phyloP scores from a whole-genome alignment of 2,329 filamentous ascomycete species.

The Herpotrichia juniperi region DNA sequence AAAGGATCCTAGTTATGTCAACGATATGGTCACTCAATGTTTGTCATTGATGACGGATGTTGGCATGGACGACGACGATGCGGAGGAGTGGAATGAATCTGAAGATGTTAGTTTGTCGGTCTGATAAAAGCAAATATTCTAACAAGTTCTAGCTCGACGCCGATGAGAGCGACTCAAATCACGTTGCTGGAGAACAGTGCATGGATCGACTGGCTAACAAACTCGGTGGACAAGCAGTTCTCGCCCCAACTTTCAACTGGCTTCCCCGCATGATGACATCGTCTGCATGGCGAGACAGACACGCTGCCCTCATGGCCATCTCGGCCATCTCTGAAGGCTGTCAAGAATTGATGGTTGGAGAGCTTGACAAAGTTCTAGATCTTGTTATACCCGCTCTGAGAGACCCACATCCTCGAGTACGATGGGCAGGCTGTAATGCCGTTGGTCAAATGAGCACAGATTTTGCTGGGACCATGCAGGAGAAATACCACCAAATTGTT shows the following conservation, averaged over 20 bases:
- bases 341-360: slow-evolving; percentile 91
- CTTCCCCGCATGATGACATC: slow-evolving; percentile 97
- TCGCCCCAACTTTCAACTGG: slow-evolving; percentile 95
- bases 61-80: slow-evolving; percentile 92
- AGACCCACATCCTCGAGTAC: slow-evolving; percentile 89
- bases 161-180: slow-evolving; percentile 95
- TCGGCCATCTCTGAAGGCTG: slow-evolving; percentile 98
- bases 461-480: slow-evolving; percentile 97
- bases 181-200: slow-evolving; percentile 96
- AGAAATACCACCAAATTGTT: slow-evolving; percentile 87
- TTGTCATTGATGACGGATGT: slow-evolving; percentile 98
- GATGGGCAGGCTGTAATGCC: slow-evolving; percentile 97
- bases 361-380: slow-evolving; percentile 91
- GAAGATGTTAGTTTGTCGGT: slow-evolving; percentile 73
- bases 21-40: slow-evolving; percentile 98
- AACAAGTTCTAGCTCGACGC: slow-evolving; percentile 72
- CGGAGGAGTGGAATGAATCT: slow-evolving; percentile 87
- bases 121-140: slow-evolving; percentile 5
- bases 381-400: slow-evolving; percentile 91
- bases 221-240: slow-evolving; percentile 88
- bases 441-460: slow-evolving; percentile 99
- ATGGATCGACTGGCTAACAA: slow-evolving; percentile 99
- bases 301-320: slow-evolving; percentile 97
- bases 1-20: slow-evolving; percentile 89
- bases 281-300: slow-evolving; percentile 89